Base-by-base conservation (phyloP, 192 early-diverging fungal species). In the Gryganskiella cystojenkinii region DNA sequence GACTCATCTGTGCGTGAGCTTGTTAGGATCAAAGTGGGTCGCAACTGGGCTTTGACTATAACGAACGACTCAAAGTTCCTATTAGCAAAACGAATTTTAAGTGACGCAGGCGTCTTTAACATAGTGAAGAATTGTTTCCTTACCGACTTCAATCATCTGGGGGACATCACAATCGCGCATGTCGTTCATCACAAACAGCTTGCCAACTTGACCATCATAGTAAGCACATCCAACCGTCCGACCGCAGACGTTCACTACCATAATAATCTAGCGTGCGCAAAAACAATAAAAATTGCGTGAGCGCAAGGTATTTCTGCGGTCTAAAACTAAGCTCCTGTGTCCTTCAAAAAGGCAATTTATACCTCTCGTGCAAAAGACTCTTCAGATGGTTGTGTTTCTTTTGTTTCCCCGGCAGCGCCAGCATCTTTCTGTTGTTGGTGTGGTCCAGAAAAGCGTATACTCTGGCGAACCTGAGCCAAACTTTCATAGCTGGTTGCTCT, bases 161-260 rank as follows among this genome's bases (percentile, higher is more conserved):
- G 67, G 34, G n/a, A 65, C 56, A 9, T 60, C 44, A 25, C 67
- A 61, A n/a, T 81, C 80, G 2, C 40, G 20, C 52, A 68, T 69
- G 56, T 84, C 82, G 17, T 84, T 63, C 82, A 84, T 84, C 14
- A 84, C 61, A 51, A 69, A 79, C n/a, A 84, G 60, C 46, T 71
- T 81, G 5, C 56, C 47, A 14, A 42, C 35, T 4, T 57, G 42
- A 1, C 44, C 61, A 50, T 79, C 76, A 28, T 73, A 84, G 44
- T 81, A 84, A 6, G 82, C 60, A 17, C 80, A 79, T 30, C 82
- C 82, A 19, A 84, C 33, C 27, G 58, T 68, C 17, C 71, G 47
- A 0, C 76, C 62, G 20, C 47, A 63, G 10, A 64, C 43, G 53
- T 64, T 81, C 20, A 84, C 35, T 2, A 80, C 82, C 60, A 84